A percentile compares a stretch with the other conserved stretches of the same genome.
These are phyloP conservation scores for Cymbopogon citratus DNA, from an alignment of 176 grass and related monocot species.

Conservation along the genomic window DNA sequence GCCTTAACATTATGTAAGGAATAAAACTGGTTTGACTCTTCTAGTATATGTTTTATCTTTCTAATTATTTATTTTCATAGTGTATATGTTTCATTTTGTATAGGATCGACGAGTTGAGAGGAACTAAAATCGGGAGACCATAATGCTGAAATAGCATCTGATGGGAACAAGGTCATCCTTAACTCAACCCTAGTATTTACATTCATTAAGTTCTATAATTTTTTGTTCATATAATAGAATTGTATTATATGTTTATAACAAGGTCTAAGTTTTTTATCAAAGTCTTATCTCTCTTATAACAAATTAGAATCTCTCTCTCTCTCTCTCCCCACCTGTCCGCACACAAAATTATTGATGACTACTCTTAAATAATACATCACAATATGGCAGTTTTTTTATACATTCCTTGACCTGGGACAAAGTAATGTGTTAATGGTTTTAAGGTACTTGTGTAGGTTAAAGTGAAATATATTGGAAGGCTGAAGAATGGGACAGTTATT, in stretches of 20 bases:
- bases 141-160: background rate
- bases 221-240: background rate
- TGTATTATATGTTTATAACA: background rate
- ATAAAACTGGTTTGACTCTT: background rate
- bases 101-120: background rate
- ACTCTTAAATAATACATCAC: background rate
- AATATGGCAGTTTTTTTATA: background rate
- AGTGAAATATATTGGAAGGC: background rate
- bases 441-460: background rate
- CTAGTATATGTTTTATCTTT: background rate
- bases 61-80: background rate
- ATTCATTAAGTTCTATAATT: background rate
- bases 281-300: background rate
- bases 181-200: background rate
- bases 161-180: background rate
- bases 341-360: background rate
- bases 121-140: background rate
- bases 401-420: background rate
- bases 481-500: background rate
- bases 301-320: background rate
- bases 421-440: background rate
- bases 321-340: too few relatives aligned
- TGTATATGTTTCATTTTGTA: background rate
- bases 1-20: background rate
- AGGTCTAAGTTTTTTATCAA: background rate